Conservation (phyloP, 2,329 filamentous ascomycete genomes). For the Xylariaceae sp. region DNA sequence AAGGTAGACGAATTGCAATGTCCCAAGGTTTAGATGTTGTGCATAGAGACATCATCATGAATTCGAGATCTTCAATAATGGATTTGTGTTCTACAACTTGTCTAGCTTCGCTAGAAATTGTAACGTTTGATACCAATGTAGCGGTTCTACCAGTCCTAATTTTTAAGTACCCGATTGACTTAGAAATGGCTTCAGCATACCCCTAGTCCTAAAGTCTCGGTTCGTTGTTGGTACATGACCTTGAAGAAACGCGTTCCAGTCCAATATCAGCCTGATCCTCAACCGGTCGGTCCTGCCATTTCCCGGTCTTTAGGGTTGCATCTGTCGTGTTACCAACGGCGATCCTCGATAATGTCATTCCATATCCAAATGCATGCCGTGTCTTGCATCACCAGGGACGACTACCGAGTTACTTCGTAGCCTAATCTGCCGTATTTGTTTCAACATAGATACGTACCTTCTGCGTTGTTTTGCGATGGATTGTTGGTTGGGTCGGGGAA, state of each 20-base stretch:
- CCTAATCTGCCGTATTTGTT: no score
- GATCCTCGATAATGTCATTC: conserved; percentile 4
- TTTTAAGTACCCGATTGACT: no score
- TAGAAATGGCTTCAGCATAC: no score
- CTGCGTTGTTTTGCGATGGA: no score
- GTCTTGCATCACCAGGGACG: background rate
- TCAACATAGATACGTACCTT: no score
- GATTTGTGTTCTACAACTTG: background rate
- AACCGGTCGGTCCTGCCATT: background rate
- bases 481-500: no score
- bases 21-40: background rate
- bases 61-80: background rate
- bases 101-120: background rate
- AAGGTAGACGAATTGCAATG: background rate
- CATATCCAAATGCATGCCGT: background rate
- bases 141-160: no score
- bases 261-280: conserved; percentile 14
- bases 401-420: no score
- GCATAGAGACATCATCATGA: background rate
- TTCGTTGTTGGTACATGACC: background rate
- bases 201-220: no score
- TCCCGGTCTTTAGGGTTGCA: conserved; percentile 11
- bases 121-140: background rate
- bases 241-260: background rate
- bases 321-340: conserved; percentile 11